Evolutionary conservation across 257 asterid genomes (phyloP), one percentile per base, ranked within the genome.

Genomic region (Solanum infundibuliforme): DNA sequence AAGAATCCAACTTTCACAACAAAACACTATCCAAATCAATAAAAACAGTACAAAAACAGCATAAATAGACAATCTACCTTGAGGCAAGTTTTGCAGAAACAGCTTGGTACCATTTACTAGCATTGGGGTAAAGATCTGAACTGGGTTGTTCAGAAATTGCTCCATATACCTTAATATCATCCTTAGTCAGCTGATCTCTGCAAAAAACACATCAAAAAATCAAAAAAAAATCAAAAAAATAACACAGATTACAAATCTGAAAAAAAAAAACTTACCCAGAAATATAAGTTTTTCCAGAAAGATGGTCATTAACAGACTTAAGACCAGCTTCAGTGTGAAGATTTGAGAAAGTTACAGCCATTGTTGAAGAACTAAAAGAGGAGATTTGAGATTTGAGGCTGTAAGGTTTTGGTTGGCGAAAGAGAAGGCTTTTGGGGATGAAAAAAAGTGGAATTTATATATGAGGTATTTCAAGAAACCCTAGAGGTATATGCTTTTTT

Each of bases 271-370:
- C 48, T 31, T 41, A 95, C 99, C 98, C 98, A 38, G 96, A 94
- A 90, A 96, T 90, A 93, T 85, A 93, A 7, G 92, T 91, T 89
- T 96, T 96, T n/a, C 95, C 98, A 72, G 98, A 82, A 41, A 96
- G 98, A 84, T 85, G 91, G 0, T 46, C 94, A 7, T 96, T 91
- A 3, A 96, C 95, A 25, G 98, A 91, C 90, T 94, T 94, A 87
- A 95, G 90, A 85, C 99, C 99, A 34, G 98, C 65, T 79, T 95
- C 98, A 0, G 96, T 90, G 91, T 94, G 95, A 86, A 96, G 98
- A 95, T 95, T 96, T 52, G 95, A 84, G 87, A 96, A 96, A 27
- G 92, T 94, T 5, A 95, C 94, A 10, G 98, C 98, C 99, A 96
- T 96, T 83, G 12, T 34, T 65, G 62, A 46, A 41, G 87, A 38